phyloP scores from a whole-genome alignment of 768 basidiomycete species.

The Podaxis sp. region DNA sequence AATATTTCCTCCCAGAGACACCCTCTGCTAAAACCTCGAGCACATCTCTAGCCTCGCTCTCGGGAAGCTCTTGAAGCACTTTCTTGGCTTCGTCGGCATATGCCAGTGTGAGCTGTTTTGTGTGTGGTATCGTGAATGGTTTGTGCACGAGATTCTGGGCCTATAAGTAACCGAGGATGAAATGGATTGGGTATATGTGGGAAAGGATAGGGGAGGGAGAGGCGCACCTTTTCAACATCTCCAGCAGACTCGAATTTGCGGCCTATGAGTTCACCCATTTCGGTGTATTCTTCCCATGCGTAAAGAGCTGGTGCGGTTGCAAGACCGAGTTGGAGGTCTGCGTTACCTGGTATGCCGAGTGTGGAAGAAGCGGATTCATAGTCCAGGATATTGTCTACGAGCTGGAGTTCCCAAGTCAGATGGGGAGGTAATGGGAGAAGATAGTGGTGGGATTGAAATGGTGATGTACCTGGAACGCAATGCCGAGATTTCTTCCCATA shows the following conservation, averaged over 20 bases:
- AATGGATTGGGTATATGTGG: slow-evolving; percentile 7
- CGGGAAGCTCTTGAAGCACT: slow-evolving; percentile 69
- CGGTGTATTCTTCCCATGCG: slow-evolving; percentile 91
- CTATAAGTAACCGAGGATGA: slow-evolving; percentile 35
- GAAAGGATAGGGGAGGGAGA: background rate
- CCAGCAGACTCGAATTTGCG: slow-evolving; percentile 80
- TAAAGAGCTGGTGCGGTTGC: slow-evolving; percentile 94
- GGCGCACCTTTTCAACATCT: slow-evolving; percentile 77
- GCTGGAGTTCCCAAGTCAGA: slow-evolving; percentile 40
- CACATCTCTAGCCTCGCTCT: slow-evolving; percentile 79
- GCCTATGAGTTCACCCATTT: slow-evolving; percentile 82
- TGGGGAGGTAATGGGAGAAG: background rate
- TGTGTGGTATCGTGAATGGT: slow-evolving; percentile 80
- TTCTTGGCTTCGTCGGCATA: slow-evolving; percentile 85
- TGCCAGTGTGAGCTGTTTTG: slow-evolving; percentile 70
- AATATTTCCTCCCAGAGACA: slow-evolving; percentile 58
- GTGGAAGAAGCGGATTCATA: slow-evolving; percentile 75
- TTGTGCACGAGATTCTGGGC: slow-evolving; percentile 71
- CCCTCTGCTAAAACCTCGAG: slow-evolving; percentile 75
- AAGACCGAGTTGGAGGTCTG: slow-evolving; percentile 79
- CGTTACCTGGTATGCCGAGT: slow-evolving; percentile 90
- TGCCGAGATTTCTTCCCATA: slow-evolving; percentile 90
- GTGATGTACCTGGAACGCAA: slow-evolving; percentile 85
- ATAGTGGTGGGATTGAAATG: background rate
- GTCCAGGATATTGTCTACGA: slow-evolving; percentile 95